Conservation (phyloP, 1,284 basidiomycete species). For the Trichosporon inkin region DNA sequence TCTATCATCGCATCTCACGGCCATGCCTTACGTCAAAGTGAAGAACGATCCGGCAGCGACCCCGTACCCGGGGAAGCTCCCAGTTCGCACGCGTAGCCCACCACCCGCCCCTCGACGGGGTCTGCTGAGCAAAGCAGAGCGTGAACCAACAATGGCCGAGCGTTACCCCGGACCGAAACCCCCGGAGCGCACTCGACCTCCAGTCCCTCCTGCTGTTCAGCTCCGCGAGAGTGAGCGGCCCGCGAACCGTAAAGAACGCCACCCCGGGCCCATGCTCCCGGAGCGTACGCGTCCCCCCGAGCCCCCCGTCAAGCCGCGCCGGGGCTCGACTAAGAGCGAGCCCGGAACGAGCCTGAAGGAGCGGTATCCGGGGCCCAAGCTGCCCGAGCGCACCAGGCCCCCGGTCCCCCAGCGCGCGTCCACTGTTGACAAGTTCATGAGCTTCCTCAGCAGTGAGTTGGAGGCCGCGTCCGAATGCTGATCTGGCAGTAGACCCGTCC, state of each 20-base stretch:
- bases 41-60: background rate
- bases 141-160: background rate
- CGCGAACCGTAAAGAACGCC: too few relatives aligned
- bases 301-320: too few relatives aligned
- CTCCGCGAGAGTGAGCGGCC: too few relatives aligned
- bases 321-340: background rate
- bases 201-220: background rate
- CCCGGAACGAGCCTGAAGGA: background rate
- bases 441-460: conserved; percentile 2
- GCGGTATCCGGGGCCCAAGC: conserved; percentile 3
- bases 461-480: background rate
- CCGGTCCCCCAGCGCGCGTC: background rate
- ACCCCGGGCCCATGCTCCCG: too few relatives aligned
- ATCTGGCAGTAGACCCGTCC: background rate
- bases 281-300: too few relatives aligned
- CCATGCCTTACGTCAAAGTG: background rate
- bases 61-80: conserved; percentile 3
- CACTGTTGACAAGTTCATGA: background rate
- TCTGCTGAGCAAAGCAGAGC: background rate
- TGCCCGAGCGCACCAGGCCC: conserved; percentile 1
- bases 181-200: background rate
- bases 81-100: background rate
- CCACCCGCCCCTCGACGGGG: background rate
- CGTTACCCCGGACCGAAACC: background rate
- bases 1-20: background rate